Conservation (phyloP, 139 green algal species). For the Pedinophyceae sp. region DNA sequence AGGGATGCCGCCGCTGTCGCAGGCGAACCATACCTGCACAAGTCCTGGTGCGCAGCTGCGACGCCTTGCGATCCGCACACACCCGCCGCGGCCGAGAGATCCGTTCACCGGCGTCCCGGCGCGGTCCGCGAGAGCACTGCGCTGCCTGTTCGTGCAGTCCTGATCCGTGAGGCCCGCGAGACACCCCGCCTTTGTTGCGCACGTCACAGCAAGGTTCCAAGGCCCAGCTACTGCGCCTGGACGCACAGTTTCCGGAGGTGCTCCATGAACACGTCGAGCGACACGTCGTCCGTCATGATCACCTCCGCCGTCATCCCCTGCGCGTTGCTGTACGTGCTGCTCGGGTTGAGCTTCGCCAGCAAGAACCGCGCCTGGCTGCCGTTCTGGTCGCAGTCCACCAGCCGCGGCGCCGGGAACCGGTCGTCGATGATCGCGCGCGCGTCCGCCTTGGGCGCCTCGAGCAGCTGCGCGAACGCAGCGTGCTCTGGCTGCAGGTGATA, state of each 20-base stretch:
- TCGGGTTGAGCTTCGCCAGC: conserved; percentile 90
- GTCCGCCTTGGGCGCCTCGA: conserved; percentile 45
- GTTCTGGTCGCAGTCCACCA: conserved; percentile 95
- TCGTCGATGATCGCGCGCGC: conserved; percentile 40
- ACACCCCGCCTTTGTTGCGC: too few species aligned
- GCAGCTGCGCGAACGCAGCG: conserved; percentile 68
- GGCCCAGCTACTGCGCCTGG: too few species aligned
- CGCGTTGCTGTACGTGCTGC: conserved; percentile 66
- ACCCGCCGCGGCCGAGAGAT: too few species aligned
- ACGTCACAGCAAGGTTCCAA: too few species aligned
- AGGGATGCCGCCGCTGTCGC: too few species aligned
- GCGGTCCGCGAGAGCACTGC: too few species aligned
- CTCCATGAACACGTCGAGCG: conserved; percentile 74
- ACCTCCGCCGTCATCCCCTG: conserved; percentile 46
- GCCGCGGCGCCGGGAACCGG: conserved; percentile 76
- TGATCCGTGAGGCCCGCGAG: too few species aligned
- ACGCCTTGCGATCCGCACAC: too few species aligned
- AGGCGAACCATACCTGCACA: too few species aligned
- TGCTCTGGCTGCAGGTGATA: conserved; percentile 79
- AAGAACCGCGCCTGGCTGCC: conserved; percentile 90
- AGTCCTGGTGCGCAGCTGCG: too few species aligned
- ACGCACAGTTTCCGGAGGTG: conserved; percentile 79
- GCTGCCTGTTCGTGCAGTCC: too few species aligned
- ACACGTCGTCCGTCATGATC: conserved; percentile 96
- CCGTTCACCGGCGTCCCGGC: too few species aligned